Base-by-base conservation (phyloP, 352 stramenopile species). In the Pythium phragmitis region DNA sequence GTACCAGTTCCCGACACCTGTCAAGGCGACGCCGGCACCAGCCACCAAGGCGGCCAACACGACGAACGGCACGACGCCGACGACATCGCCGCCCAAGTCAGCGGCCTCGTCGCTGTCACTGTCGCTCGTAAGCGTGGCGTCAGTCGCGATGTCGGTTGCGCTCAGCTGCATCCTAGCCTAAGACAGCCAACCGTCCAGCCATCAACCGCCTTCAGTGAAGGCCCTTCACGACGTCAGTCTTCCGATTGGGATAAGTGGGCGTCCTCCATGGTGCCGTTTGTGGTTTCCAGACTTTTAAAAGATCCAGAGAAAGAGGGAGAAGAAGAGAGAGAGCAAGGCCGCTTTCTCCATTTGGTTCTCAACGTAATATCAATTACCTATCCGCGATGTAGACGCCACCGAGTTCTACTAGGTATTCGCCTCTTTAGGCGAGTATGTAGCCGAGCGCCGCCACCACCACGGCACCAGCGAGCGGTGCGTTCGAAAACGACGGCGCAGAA, bases 91-190 rank as follows among this genome's bases (percentile, higher is more conserved):
- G 14, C 39, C 54, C 9, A 46, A 30, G 13, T 61, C 54, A 34
- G 52, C 52, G 36, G 52, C 34, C 2, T 47, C 52, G 16, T 36
- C 52, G 19, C 33, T 47, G 19, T 26, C 52, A 17, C 52, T 48
- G 23, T 59, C 52, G 52, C 7, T 59, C 13, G 34, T 48, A 7
- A 59, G 52, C 52, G 52, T 36, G 16, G 52, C 34, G 16, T 52
- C 54, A 39, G 39, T 61, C 26, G 36, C 26, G 13, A 23, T 48
- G 8, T 34, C 54, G 42, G 5, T 61, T 41, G 54, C 54, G 5
- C n/a, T 50, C 26, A 59, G 52, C 34, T 39, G 34, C 34, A 3
- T 39, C 7, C 34, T 39, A 3, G 34, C 34, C 7, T 39, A 39
- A 39, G 34, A 39, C 7, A 6, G 8, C 34, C 14, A 16, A 39